Conservation (phyloP, 495 filamentous ascomycete genomes). For the Xylaria acuta region DNA sequence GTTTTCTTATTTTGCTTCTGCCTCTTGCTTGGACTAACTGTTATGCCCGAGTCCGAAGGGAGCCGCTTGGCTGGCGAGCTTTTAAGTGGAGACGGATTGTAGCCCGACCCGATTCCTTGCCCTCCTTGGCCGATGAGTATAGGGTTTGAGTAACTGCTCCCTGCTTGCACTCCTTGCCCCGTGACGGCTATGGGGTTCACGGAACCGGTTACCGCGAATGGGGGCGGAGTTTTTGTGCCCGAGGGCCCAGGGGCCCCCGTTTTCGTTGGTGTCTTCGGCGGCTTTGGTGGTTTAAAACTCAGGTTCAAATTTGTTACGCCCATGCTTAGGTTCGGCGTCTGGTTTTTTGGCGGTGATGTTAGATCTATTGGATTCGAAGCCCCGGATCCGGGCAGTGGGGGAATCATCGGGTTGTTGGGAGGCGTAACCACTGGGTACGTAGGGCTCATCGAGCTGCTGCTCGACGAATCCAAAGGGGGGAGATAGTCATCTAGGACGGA, state of each 20-base stretch:
- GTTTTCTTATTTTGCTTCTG: background rate
- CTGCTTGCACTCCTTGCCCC: too few species aligned
- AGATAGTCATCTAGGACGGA: too few species aligned
- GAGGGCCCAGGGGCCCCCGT: too few species aligned
- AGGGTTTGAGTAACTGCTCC: too few species aligned
- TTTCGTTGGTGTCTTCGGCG: too few species aligned
- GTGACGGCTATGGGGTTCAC: background rate
- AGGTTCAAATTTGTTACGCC: background rate
- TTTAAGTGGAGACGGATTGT: background rate
- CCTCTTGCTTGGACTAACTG: background rate
- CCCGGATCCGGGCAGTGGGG: too few species aligned
- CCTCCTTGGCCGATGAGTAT: too few species aligned
- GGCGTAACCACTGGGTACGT: background rate
- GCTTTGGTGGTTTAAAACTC: too few species aligned
- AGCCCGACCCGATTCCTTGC: too few species aligned
- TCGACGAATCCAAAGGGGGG: too few species aligned
- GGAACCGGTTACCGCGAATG: background rate
- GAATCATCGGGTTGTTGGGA: background rate
- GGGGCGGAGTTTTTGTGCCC: background rate
- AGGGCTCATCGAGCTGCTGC: background rate
- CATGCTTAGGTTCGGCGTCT: background rate
- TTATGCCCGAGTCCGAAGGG: background rate
- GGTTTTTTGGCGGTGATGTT: background rate
- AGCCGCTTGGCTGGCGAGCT: background rate
- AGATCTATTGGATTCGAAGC: too few species aligned